Conservation (phyloP, 495 filamentous ascomycete species). For the Aspergillus ellipticus region DNA sequence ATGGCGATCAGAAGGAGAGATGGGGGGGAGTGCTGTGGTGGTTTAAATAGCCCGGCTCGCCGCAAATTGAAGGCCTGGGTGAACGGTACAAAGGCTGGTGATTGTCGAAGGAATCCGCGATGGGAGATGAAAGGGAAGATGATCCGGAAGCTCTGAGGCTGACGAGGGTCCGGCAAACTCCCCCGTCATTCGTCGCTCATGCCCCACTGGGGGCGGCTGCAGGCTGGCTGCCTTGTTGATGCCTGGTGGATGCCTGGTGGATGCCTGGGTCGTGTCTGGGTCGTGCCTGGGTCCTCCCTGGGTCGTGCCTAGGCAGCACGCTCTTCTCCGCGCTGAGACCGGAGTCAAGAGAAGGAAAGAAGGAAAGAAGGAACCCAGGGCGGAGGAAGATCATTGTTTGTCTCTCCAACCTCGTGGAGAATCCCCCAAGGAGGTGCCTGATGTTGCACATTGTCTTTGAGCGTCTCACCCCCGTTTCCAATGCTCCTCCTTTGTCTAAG, state of each 20-base stretch:
- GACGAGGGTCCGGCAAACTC: constrained; percentile 1
- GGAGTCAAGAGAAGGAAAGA: no score
- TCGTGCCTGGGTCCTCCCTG: no score
- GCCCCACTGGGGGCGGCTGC: neutral
- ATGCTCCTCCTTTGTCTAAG: no score
- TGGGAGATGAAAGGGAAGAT: neutral
- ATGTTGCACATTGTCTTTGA: no score
- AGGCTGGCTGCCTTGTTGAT: neutral
- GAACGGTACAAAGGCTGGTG: neutral
- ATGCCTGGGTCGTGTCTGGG: no score
- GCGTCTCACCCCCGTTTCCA: no score
- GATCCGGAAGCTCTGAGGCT: neutral
- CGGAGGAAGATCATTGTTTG: no score
- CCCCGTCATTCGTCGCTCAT: neutral
- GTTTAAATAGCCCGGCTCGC: neutral
- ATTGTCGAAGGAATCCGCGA: neutral
- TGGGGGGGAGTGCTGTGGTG: neutral
- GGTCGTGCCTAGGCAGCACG: no score
- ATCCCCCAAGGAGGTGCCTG: no score
- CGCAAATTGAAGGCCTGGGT: neutral
- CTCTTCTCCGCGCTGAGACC: no score
- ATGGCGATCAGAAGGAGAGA: neutral
- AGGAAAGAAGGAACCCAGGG: no score
- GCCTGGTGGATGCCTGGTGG: constrained; percentile 3
- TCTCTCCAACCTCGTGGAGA: no score